Evolutionary conservation across 2,329 filamentous ascomycete genomes (phyloP), one percentile per base, ranked within the genome.

Genomic region (Diaporthe vexans): DNA sequence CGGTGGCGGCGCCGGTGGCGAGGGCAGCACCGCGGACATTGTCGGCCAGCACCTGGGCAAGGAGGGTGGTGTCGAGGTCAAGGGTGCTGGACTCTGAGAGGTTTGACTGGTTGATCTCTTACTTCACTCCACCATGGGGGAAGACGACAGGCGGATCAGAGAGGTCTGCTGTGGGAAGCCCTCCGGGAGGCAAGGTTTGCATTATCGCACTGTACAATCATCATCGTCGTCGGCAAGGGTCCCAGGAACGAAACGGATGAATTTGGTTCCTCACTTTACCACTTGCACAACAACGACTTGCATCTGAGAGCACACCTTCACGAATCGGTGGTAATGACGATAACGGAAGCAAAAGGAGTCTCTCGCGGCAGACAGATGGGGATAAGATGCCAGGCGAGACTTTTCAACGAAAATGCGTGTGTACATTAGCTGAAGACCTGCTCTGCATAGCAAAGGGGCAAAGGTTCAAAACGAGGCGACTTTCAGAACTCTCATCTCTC

Each of bases 1-100:
- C 17, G 87, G 86, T 48, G 79, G 81, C 6, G 79, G 81, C 6
- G 78, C 73, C 26, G 79, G 81, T 6, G 78, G 73, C 26, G 80
- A 81, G 15, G 80, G 78, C 74, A 84, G 81, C 75, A 90, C 88
- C 7, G 87, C 86, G 1, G 85, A 88, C 58, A 85, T 86, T 79
- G 81, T 90, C 54, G 85, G 85, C 58, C 86, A 86, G 7, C 88
- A 86, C 19, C 82, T 90, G n/a, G 87, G 86, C 51, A 82, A 83
- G 67, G 83, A 86, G 76, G 84, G 84, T 54, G 86, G 85, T 37
- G 83, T 82, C 63, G 83, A 85, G 76, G 82, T 85, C 48, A 87
- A 88, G 82, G 84, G 88, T 58, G 84, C 88, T 46, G 70, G 70
- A 46, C 82, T 91, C 78, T 91, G 85, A 86, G 79, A 46, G 33